Evolutionary conservation across 83 land plant species (phyloP).

Genomic region (Diphasiastrum complanatum): DNA sequence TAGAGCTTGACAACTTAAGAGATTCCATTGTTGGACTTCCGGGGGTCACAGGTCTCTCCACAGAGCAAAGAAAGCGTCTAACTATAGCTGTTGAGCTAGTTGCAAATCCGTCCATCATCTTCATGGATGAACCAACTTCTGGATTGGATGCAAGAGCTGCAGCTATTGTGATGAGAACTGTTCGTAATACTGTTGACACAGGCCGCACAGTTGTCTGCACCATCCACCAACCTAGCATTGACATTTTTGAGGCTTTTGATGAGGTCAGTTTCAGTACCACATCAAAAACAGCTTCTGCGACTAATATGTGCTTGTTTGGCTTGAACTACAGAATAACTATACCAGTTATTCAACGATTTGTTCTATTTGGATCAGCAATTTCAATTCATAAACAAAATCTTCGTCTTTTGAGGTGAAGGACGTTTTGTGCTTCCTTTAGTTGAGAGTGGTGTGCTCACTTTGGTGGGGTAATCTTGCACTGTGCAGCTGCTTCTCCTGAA

Average conservation of each 20-base stretch:
- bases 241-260: conserved; percentile 26
- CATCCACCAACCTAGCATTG: conserved; percentile 30
- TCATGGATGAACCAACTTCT: conserved; percentile 29
- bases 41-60: conserved; percentile 22
- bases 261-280: conserved; percentile 3
- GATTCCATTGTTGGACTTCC: conserved; percentile 22
- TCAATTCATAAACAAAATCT: too few relatives aligned
- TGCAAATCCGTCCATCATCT: conserved; percentile 25
- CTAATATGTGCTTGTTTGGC: background rate
- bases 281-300: background rate
- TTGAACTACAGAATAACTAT: too few relatives aligned
- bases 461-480: too few relatives aligned
- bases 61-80: conserved; percentile 20
- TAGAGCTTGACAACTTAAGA: conserved; percentile 17
- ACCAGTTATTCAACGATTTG: background rate
- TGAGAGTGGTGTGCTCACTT: too few relatives aligned
- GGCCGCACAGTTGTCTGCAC: conserved; percentile 30
- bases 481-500: conserved; percentile 22
- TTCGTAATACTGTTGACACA: conserved; percentile 25
- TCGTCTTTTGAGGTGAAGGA: too few relatives aligned
- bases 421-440: too few relatives aligned
- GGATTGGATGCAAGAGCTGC: conserved; percentile 28
- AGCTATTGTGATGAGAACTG: conserved; percentile 25
- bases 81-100: conserved; percentile 26
- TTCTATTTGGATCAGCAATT: too few relatives aligned